Base-by-base conservation (phyloP, 2,329 filamentous ascomycete species). In the Epichloe scottii region DNA sequence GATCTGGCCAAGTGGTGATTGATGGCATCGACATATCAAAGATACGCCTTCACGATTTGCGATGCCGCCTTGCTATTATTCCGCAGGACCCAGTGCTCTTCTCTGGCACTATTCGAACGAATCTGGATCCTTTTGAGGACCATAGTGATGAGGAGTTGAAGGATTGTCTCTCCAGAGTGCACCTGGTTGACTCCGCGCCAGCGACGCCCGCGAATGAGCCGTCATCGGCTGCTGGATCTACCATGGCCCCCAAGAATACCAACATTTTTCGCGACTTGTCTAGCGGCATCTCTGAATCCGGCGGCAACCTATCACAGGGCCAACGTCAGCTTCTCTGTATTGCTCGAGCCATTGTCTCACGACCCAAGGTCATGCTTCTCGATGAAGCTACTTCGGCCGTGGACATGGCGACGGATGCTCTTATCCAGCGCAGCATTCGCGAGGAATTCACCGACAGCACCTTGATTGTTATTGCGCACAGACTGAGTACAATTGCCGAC, bases 81-180 rank as follows among this genome's bases (percentile, higher is more conserved):
- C 87, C 87, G 1, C 85, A 75, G 67, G 87, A 91, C 57, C 87
- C 87, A 0, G 85, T 90, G 1, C 74, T 93, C 6, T 91, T 93
- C 68, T 87, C 83, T 1, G 87, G 88, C 21, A 89, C 86, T 0
- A 71, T 93, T 19, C 76, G 87, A 41, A 81, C 76, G 42, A 91
- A 91, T 59, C 74, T 93, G 4, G 87, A 93, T 60, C 83, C 87
- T 0, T 89, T 90, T 58, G 73, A 84, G 50, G 73, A 85, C 53
- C 79, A 87, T 60, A 76, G 72, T 1, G 86, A 91, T 56, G 71
- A 69, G 1, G 82, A 86, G 59, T 77, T 93, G 3, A 75, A 76
- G 38, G 84, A 88, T 57, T 84, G 81, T 0, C 72, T 93, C 1
- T 71, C 76, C 40, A 78, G 85, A 6, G 86, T 89, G 5, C 83